Evolutionary conservation across 2,329 filamentous ascomycete species (phyloP).

Genomic region (Plenodomus biglobosus): DNA sequence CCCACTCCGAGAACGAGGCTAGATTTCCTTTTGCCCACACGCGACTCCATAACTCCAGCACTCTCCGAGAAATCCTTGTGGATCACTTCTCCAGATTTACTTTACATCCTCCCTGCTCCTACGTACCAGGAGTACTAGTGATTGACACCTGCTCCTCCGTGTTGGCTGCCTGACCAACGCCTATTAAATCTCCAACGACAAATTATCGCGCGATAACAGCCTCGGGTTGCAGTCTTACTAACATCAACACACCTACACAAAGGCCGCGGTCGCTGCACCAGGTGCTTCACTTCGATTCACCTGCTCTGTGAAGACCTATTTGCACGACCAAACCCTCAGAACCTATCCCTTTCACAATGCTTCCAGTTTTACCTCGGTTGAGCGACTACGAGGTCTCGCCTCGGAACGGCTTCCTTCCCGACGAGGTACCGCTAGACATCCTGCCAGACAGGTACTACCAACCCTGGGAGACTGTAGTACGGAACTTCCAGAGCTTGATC

Average conservation of each 20-base stretch:
- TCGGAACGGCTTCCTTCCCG: slow-evolving; percentile 82
- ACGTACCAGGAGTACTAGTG: not conserved
- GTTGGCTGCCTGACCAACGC: not conserved
- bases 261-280: not conserved
- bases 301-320: not conserved
- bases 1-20: slow-evolving; percentile 13
- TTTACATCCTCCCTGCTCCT: not conserved
- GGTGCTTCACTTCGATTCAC: not conserved
- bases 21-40: slow-evolving; percentile 18
- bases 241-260: not conserved
- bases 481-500: slow-evolving; percentile 84
- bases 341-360: slow-evolving; percentile 34
- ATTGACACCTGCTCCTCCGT: not conserved
- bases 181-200: slow-evolving; percentile 2
- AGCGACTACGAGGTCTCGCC: slow-evolving; percentile 79
- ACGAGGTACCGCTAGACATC: slow-evolving; percentile 73
- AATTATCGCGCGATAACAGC: slow-evolving; percentile 8
- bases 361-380: slow-evolving; percentile 52
- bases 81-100: not conserved
- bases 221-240: not conserved
- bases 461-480: slow-evolving; percentile 85
- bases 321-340: not conserved
- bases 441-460: slow-evolving; percentile 91
- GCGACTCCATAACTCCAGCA: slow-evolving; percentile 3
- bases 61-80: not conserved